Conservation (phyloP, 108 stramenopile species). For the Bacterosira constricta region DNA sequence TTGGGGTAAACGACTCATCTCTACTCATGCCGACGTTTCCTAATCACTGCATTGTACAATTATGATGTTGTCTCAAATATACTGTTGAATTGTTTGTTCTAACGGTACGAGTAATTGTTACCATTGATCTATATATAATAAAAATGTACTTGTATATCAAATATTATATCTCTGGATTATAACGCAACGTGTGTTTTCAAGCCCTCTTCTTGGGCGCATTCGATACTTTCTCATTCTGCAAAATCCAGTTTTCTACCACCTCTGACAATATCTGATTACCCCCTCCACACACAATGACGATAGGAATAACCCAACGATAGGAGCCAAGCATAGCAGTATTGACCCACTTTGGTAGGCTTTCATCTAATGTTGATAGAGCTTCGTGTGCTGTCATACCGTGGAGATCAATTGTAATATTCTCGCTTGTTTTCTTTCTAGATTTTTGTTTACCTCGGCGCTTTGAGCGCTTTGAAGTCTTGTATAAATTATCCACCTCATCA, state of each 20-base stretch:
- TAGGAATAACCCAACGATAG: conserved; percentile 5
- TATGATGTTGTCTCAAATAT: too few relatives aligned
- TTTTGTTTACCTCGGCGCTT: neutral
- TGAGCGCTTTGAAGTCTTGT: conserved; percentile 13
- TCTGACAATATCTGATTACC: conserved; percentile 18
- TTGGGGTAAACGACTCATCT: too few relatives aligned
- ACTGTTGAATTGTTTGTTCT: too few relatives aligned
- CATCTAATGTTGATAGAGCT: neutral
- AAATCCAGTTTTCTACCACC: conserved; percentile 14
- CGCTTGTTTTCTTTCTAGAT: neutral
- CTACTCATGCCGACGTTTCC: too few relatives aligned
- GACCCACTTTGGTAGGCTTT: conserved; percentile 2
- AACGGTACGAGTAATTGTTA: too few relatives aligned
- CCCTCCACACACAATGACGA: conserved; percentile 13
- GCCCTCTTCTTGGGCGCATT: conserved; percentile 16
- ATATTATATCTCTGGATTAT: too few relatives aligned
- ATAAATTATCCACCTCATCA: conserved; percentile 4
- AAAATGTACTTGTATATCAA: too few relatives aligned
- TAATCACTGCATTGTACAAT: too few relatives aligned
- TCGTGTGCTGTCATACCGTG: conserved; percentile 13
- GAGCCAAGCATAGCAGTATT: conserved; percentile 7
- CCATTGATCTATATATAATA: too few relatives aligned
- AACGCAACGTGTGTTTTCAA: too few relatives aligned
- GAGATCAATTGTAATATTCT: conserved; percentile 1
- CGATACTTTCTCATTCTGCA: neutral